A percentile compares a stretch with the other conserved stretches of the same genome.
Evolutionary conservation across 192 early-diverging fungal species (phyloP).

Genomic region (Funneliformis geosporum): DNA sequence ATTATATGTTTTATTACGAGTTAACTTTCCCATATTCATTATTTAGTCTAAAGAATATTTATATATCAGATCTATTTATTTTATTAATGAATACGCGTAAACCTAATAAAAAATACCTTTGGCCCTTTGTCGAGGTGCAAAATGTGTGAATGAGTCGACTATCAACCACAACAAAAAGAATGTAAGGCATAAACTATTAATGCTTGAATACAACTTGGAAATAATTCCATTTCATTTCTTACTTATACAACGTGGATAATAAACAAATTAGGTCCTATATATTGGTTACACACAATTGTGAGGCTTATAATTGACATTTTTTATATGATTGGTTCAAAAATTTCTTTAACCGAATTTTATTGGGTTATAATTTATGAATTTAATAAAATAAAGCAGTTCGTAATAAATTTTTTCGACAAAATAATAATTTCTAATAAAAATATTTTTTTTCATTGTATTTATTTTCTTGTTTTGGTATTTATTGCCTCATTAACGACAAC

Average conservation of each 20-base stretch:
- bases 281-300: neutral
- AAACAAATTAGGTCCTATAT: neutral
- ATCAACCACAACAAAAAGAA: neutral
- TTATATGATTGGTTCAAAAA: too few relatives aligned
- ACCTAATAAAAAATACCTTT: neutral
- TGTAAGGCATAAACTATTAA: neutral
- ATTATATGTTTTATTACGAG: neutral
- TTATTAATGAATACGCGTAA: neutral
- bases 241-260: neutral
- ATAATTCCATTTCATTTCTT: neutral
- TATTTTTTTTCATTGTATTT: too few relatives aligned
- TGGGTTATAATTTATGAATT: too few relatives aligned
- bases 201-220: neutral
- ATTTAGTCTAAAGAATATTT: neutral
- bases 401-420: too few relatives aligned
- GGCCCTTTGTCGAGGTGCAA: neutral
- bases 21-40: neutral
- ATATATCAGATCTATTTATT: neutral
- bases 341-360: too few relatives aligned
- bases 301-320: neutral
- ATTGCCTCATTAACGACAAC: too few relatives aligned
- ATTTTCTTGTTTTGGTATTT: too few relatives aligned
- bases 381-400: too few relatives aligned
- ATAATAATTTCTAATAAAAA: too few relatives aligned
- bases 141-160: neutral